These are phyloP conservation scores for Glarea lozoyensis DNA, from an alignment of 495 filamentous ascomycete species.

Conservation along the genomic window DNA sequence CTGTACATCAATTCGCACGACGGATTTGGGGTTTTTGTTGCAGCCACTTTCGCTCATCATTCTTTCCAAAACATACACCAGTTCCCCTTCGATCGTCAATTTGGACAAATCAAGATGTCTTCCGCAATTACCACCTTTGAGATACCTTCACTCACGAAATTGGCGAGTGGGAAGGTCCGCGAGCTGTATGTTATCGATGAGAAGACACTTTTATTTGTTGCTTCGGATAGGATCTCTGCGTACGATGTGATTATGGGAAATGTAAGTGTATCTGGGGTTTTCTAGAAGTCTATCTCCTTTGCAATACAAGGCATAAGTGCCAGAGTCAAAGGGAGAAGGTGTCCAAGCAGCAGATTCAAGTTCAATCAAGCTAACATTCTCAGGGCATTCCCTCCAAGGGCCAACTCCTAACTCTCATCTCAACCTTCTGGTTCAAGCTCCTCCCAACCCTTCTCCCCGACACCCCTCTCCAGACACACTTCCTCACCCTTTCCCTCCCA, in stretches of 20 bases:
- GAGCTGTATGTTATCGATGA: constrained; percentile 9
- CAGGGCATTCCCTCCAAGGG: constrained; percentile 78
- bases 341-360: background rate
- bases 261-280: background rate
- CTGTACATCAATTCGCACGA: too few species aligned
- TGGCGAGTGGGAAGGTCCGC: constrained; percentile 9
- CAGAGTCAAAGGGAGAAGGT: constrained; percentile 1
- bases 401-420: constrained; percentile 69
- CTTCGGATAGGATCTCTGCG: constrained; percentile 11
- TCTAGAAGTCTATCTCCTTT: constrained; percentile 3
- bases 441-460: constrained; percentile 54
- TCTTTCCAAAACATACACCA: too few species aligned
- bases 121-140: constrained; percentile 8
- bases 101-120: constrained; percentile 10
- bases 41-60: too few species aligned
- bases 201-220: constrained; percentile 10
- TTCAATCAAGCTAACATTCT: constrained; percentile 5
- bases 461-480: constrained; percentile 67
- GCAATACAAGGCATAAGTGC: constrained; percentile 1
- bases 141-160: constrained; percentile 6
- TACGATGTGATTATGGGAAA: constrained; percentile 10
- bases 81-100: too few species aligned
- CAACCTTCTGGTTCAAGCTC: constrained; percentile 73
- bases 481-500: constrained; percentile 60
- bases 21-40: too few species aligned